A percentile compares a stretch with the other conserved stretches of the same genome.
phyloP scores from a whole-genome alignment of 352 stramenopile species.

The Phytopythium delawarense region DNA sequence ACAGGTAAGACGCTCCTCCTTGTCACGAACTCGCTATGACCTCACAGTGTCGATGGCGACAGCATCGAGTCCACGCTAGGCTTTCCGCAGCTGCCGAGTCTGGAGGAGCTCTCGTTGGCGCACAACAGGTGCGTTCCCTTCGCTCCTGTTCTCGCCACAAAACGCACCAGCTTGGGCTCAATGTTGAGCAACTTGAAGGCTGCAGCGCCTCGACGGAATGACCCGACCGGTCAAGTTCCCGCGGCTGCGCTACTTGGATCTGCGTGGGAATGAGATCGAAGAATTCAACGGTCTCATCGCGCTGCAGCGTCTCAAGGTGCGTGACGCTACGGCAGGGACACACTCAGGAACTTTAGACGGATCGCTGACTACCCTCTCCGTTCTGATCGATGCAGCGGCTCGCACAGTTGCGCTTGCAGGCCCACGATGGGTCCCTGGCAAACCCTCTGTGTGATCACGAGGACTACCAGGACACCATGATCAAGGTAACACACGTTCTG shows the following conservation, averaged over 20 bases:
- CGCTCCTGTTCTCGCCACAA: too few species aligned
- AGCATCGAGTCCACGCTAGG: slow-evolving; percentile 55
- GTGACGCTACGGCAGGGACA: neutral
- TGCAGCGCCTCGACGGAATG: slow-evolving; percentile 48
- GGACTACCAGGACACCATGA: slow-evolving; percentile 47
- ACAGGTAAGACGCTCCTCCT: slow-evolving; percentile 33
- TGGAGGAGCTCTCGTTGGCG: slow-evolving; percentile 72
- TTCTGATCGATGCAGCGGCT: slow-evolving; percentile 26
- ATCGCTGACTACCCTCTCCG: neutral
- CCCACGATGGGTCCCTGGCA: slow-evolving; percentile 36
- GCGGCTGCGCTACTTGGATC: slow-evolving; percentile 62
- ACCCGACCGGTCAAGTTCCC: slow-evolving; percentile 67
- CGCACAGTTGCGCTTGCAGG: slow-evolving; percentile 57
- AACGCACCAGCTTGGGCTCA: neutral
- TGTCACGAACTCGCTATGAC: neutral
- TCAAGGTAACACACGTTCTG: slow-evolving; percentile 23
- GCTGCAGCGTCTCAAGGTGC: slow-evolving; percentile 54
- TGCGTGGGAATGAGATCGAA: slow-evolving; percentile 60
- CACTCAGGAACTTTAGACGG: neutral
- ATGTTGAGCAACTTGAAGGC: slow-evolving; percentile 15
- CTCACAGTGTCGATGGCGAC: neutral
- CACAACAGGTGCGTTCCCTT: slow-evolving; percentile 48
- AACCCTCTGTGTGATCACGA: slow-evolving; percentile 65
- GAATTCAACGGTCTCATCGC: slow-evolving; percentile 30
- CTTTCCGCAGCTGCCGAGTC: slow-evolving; percentile 50